Percentiles rank a stretch among this genome's conserved stretches.
Evolutionary conservation across 2,329 filamentous ascomycete genomes (phyloP).

Genomic region (Fonsecaea pedrosoi): DNA sequence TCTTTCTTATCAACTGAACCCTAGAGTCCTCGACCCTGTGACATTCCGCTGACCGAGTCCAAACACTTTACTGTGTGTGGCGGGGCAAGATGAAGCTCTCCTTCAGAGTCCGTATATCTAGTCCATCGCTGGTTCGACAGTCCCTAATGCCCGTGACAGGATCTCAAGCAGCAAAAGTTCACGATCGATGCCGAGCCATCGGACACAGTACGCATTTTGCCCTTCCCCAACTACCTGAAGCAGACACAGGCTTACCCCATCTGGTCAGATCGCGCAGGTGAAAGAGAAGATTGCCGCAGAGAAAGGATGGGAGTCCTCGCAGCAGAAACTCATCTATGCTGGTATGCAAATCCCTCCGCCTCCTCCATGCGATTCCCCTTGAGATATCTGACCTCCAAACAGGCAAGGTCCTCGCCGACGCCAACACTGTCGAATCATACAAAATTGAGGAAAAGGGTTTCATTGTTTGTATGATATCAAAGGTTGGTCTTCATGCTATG

Average conservation of each 20-base stretch:
- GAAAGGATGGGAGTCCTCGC: slow-evolving; percentile 90
- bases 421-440: slow-evolving; percentile 93
- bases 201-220: slow-evolving; percentile 70
- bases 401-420: slow-evolving; percentile 99
- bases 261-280: slow-evolving; percentile 76
- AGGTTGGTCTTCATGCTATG: slow-evolving; percentile 65
- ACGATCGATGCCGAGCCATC: slow-evolving; percentile 91
- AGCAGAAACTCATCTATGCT: slow-evolving; percentile 97
- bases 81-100: slow-evolving; percentile 70
- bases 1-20: not conserved
- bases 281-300: slow-evolving; percentile 92
- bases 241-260: slow-evolving; percentile 32
- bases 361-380: not conserved
- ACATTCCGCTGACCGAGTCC: not conserved
- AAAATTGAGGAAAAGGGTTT: slow-evolving; percentile 99
- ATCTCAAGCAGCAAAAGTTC: slow-evolving; percentile 99
- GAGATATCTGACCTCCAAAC: slow-evolving; percentile 28
- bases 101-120: slow-evolving; percentile 64
- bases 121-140: slow-evolving; percentile 39
- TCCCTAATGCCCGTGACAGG: slow-evolving; percentile 60
- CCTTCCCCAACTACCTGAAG: not conserved
- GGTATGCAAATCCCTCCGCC: slow-evolving; percentile 62
- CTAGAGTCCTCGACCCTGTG: not conserved
- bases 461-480: slow-evolving; percentile 97
- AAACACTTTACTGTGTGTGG: slow-evolving; percentile 35